Evolutionary conservation across 2,329 filamentous ascomycete genomes (phyloP), one percentile per base, ranked within the genome.

Genomic region (Didymella pomorum): DNA sequence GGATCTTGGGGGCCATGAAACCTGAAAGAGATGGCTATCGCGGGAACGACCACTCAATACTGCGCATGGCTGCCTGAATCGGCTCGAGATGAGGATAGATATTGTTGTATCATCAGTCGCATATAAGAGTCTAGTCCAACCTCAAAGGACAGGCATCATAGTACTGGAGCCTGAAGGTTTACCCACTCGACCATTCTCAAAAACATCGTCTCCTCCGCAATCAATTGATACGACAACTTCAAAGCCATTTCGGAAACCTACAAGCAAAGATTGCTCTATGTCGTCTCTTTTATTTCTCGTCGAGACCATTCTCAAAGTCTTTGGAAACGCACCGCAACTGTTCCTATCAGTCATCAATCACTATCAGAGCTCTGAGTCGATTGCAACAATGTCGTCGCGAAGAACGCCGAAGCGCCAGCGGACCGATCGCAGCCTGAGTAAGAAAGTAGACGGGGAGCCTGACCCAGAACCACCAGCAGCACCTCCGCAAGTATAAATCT

Each of bases 381-480:
- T 26, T 18, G 28, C 33, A n/a, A 26, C 14, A 23, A 28, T 21
- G 33, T 9, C 46, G 18, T 20, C 16, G 23, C 35, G 29, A 21
- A 25, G 14, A 8, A 35, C 39, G 26, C 11, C 6, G 14, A 25
- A 14, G 11, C n/a, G 20, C 11, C 20, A 4, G 37, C n/a, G 23
- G 20, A 23, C n/a, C 18, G 29, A 18, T 45, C 31, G 29, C 18
- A 21, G 18, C 23, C 35, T 20, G 7, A 29, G 20, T 12, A 39
- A 47, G 41, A 52, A 42, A 25, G 39, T 42, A n/a, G 42, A 42
- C 10, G 26, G 39, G 31, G 56, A 62, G 2, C 63, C 69, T 56
- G 51, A 65, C 35, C 68, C 67, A 33, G 69, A 72, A 37, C 64
- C 66, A n/a, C 67, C 71, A 43, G 58, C 64, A 25, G 68, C 69